Conservation (phyloP, 2,329 filamentous ascomycete species). For the Cladophialophora carrionii region DNA sequence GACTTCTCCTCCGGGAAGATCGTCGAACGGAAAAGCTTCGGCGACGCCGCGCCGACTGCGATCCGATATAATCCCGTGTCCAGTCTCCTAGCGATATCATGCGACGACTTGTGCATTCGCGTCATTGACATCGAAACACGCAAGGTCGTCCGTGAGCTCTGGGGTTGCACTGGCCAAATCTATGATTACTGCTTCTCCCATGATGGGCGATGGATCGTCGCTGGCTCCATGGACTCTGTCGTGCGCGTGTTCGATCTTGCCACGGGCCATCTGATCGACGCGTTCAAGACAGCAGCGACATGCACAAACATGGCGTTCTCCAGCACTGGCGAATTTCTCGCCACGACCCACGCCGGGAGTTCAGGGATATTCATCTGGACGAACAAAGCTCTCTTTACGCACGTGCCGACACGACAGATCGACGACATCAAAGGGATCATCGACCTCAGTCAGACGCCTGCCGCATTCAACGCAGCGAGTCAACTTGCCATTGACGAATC, state of each 20-base stretch:
- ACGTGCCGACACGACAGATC: constrained; percentile 83
- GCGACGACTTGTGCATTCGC: constrained; percentile 84
- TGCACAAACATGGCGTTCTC: constrained; percentile 90
- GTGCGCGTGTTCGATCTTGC: constrained; percentile 93
- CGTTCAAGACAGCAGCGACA: constrained; percentile 75
- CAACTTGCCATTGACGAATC: constrained; percentile 69
- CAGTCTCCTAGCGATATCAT: constrained; percentile 84
- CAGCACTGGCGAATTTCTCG: constrained; percentile 87
- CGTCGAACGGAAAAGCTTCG: constrained; percentile 80
- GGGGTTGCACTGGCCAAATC: constrained; percentile 73
- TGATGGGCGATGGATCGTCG: constrained; percentile 91
- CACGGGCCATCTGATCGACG: constrained; percentile 92
- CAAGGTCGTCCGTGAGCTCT: constrained; percentile 89
- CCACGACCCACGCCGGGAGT: constrained; percentile 78
- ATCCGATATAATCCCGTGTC: constrained; percentile 80
- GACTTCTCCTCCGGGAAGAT: constrained; percentile 84
- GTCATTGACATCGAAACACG: constrained; percentile 89
- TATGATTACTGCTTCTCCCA: constrained; percentile 88
- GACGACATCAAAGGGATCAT: constrained; percentile 74
- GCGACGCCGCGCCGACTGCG: constrained; percentile 73
- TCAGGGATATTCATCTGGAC: constrained; percentile 96
- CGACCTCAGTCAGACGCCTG: constrained; percentile 61
- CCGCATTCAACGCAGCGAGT: constrained; percentile 72
- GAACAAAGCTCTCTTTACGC: constrained; percentile 87
- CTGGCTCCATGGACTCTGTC: constrained; percentile 77